phyloP scores from a whole-genome alignment of 345 rosid genomes.

The Mangifera indica region DNA sequence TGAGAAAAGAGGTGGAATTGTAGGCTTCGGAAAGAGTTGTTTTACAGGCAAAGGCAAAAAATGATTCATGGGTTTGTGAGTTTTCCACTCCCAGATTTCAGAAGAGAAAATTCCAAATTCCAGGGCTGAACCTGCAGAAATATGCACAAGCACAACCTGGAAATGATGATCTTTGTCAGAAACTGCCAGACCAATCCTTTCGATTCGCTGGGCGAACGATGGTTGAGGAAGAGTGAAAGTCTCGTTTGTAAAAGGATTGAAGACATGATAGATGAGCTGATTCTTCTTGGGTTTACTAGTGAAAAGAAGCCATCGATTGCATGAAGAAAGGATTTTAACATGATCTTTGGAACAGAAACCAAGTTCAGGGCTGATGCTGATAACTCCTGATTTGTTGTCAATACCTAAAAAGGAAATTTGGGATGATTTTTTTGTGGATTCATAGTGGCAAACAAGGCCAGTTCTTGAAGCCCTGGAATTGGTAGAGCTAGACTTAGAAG shows the following conservation, averaged over 20 bases:
- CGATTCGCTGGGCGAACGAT: neutral
- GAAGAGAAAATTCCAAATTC: constrained; percentile 21
- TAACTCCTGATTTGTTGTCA: neutral
- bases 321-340: constrained; percentile 9
- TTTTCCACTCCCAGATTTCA: constrained; percentile 21
- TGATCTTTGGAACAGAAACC: constrained; percentile 14
- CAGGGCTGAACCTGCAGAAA: neutral
- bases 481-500: neutral
- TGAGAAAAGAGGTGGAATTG: constrained; percentile 7
- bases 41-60: constrained; percentile 4
- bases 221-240: constrained; percentile 12
- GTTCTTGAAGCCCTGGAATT: neutral
- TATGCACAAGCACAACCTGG: constrained; percentile 18
- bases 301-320: constrained; percentile 19
- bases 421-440: constrained; percentile 6
- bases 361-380: neutral
- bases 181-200: constrained; percentile 22
- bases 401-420: constrained; percentile 16
- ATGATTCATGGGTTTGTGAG: neutral
- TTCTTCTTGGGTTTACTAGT: neutral
- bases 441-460: constrained; percentile 21
- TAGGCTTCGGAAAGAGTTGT: constrained; percentile 5
- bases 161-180: constrained; percentile 6
- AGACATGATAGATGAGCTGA: constrained; percentile 13
- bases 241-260: constrained; percentile 9